Evolutionary conservation across 805 yeast genomes (phyloP).

Genomic region (Ogataea salicorniae): DNA sequence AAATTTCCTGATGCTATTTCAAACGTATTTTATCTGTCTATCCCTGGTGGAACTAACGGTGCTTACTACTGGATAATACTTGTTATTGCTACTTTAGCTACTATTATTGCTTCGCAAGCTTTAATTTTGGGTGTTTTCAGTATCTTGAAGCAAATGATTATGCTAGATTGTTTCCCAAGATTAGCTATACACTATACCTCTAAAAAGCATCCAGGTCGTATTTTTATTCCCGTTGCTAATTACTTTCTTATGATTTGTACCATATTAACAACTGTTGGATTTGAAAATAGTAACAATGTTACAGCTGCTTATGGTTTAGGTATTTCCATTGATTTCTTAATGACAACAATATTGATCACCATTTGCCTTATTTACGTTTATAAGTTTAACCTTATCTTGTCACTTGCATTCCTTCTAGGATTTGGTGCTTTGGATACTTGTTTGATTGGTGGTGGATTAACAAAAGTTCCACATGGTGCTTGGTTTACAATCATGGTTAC

Average conservation of each 20-base stretch:
- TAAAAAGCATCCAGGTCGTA: conserved; percentile 40
- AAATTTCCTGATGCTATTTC: conserved; percentile 34
- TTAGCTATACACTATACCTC: conserved; percentile 43
- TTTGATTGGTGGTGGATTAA: conserved; percentile 43
- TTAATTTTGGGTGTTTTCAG: conserved; percentile 51
- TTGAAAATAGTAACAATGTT: conserved; percentile 42
- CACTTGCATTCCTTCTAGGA: conserved; percentile 31
- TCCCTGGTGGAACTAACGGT: conserved; percentile 45
- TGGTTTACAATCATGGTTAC: conserved; percentile 55
- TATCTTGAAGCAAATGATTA: conserved; percentile 47
- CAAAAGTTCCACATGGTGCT: conserved; percentile 54
- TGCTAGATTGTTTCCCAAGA: conserved; percentile 50
- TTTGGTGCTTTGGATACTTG: conserved; percentile 45
- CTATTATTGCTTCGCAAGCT: conserved; percentile 59
- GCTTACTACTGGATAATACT: conserved; percentile 48
- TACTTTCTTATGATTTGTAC: conserved; percentile 48
- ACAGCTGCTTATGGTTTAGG: conserved; percentile 61
- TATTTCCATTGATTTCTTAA: conserved; percentile 48
- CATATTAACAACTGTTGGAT: conserved; percentile 46
- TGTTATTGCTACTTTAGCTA: conserved; percentile 47
- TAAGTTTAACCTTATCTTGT: conserved; percentile 31
- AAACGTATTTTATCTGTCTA: conserved; percentile 43
- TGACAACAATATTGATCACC: conserved; percentile 44
- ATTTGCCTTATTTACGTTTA: conserved; percentile 44
- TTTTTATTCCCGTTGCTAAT: conserved; percentile 49